Evolutionary conservation across 768 basidiomycete genomes (phyloP), one percentile per base, ranked within the genome.

Genomic region (Tulasnella sp.): DNA sequence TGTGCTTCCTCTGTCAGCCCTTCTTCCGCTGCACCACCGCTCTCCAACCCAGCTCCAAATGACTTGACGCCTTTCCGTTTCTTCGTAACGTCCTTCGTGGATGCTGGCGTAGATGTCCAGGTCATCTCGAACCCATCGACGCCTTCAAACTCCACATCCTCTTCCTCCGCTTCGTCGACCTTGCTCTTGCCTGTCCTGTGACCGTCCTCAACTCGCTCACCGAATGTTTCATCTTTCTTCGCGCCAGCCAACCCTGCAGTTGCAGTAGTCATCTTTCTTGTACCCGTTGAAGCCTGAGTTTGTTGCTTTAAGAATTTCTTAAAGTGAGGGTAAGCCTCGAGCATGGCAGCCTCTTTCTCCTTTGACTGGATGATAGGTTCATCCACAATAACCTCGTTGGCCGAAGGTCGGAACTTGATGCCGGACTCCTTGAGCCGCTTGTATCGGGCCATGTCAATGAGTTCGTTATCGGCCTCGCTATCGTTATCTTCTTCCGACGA

Each of bases 1-100:
- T 87, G 79, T 91, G 85, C 71, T 93, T 92, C 77, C 86, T 87
- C 78, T 91, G 83, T 79, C 34, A 79, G 79, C 37, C 81, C 79
- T 19, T 78, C 84, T 12, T 84, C 82, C 52, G 87, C 88, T 69
- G 85, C 85, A 1, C 88, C 87, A 1, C 93, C 94, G 80, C 87
- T 91, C 85, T 97, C 94, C 90, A 99, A 85, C 31, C 96, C 95
- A 64, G 90, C 92, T 36, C 95, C 96, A 81, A 97, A 96, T 67
- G 83, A 83, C 83, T 96, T 93, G 58, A 90, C 88, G 36, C 89
- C 91, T 82, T 88, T 91, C 80, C 79, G 80, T 5, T 80, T 83
- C 81, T 80, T 83, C 80, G 79, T 82, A 58, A 79, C 79, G 80
- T 79, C 52, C 78, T 82, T 83, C 39, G 83, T 83, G 12, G 58